Base-by-base conservation (phyloP, 371 early-diverging fungal genomes). In the Mortierella sp. region DNA sequence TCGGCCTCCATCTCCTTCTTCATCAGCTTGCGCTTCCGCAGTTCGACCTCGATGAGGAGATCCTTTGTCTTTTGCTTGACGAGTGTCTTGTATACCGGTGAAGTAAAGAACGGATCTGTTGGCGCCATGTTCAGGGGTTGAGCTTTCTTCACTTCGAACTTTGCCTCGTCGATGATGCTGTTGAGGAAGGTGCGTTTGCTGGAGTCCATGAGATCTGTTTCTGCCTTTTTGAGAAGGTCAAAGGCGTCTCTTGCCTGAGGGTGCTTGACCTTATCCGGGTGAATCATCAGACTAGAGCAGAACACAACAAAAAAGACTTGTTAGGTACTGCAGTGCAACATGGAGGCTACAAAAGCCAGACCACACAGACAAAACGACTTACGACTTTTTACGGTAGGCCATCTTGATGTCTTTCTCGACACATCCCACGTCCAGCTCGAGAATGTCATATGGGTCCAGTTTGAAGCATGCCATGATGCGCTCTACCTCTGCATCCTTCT, bases 191-290 rank as follows among this genome's bases (percentile, higher is more conserved):
- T 64, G 26, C 91, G 81, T 47, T 86, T 86, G 0, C 78, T 83
- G 24, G 90, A 85, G 64, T 93, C 94, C 76, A 84, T 85, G 30
- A 94, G 80, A 58, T 91, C 90, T 1, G 84, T 83, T 78, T 93
- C 94, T 21, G 95, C 95, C 70, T 89, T 88, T 64, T 95, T 95
- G n/a, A 96, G 82, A 49, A 89, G 54, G 24, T 92, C 90, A 71
- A 96, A 96, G 0, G 95, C 94, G 37, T 93, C 93, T 52, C 88
- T 85, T 5, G 97, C 95, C 14, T 83, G 78, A 21, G 87, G 88
- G 67, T 95, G 95, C 53, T 87, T 84, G 32, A 88, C 85, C 67
- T 94, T 96, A 80, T 96, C 97, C 3, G 97, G 97, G 68, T 96
- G 97, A 32, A 94, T 90, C 78, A 94, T 91, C 23, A 94, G 86